A percentile compares a stretch with the other conserved stretches of the same genome.
Conservation (phyloP, 495 filamentous ascomycete species). For the Penicillium simplicissimum region DNA sequence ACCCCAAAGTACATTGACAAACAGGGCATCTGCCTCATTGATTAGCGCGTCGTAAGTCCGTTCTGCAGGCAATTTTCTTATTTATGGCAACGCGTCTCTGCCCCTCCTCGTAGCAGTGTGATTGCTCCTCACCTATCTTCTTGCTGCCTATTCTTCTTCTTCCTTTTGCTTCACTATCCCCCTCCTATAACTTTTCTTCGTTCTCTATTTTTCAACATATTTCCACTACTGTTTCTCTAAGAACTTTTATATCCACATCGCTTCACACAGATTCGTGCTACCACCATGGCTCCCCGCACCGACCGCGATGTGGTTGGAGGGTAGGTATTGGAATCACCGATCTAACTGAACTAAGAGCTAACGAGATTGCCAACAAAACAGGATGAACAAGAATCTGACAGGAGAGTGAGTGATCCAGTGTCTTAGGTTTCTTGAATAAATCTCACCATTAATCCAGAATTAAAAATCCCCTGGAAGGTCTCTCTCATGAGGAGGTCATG, state of each 20-base stretch:
- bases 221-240: neutral
- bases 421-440: neutral
- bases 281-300: neutral
- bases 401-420: slow-evolving; percentile 18
- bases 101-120: neutral
- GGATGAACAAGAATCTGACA: slow-evolving; percentile 22
- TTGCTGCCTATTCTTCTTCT: neutral
- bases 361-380: slow-evolving; percentile 1
- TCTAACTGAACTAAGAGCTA: neutral
- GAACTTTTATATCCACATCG: neutral
- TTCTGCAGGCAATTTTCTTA: neutral
- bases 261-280: neutral
- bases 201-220: neutral
- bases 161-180: neutral
- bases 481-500: slow-evolving; percentile 54
- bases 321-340: neutral
- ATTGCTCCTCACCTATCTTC: neutral
- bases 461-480: slow-evolving; percentile 59
- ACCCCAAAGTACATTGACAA: neutral
- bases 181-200: neutral
- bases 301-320: neutral
- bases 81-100: neutral
- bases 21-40: neutral
- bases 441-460: slow-evolving; percentile 35
- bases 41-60: neutral